Conservation (phyloP, 2,329 filamentous ascomycete species). For the Cordyceps farinosa region DNA sequence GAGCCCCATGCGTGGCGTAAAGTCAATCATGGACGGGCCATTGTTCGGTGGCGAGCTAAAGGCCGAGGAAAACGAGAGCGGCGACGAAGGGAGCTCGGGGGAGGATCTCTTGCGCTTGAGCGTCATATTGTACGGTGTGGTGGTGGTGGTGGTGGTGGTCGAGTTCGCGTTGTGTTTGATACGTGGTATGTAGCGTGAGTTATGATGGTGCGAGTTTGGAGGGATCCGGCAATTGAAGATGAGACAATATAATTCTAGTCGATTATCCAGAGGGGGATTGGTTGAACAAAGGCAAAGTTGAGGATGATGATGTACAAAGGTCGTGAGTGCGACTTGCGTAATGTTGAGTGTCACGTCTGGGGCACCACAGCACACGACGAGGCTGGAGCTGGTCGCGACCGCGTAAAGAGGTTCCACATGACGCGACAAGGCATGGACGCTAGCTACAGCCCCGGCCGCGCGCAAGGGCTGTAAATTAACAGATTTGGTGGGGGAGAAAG, state of each 20-base stretch:
- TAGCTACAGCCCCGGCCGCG: background rate
- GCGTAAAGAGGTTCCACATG: slow-evolving; percentile 17
- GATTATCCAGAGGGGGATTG: background rate
- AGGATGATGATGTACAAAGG: background rate
- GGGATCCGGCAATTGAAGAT: background rate
- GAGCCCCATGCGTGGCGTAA: slow-evolving; percentile 28
- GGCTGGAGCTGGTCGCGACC: slow-evolving; percentile 9
- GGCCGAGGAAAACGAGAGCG: slow-evolving; percentile 40
- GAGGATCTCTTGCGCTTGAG: slow-evolving; percentile 63
- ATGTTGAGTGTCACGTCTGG: background rate
- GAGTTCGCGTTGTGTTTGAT: background rate
- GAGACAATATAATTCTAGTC: background rate
- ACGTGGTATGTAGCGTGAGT: background rate
- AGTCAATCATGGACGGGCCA: slow-evolving; percentile 30
- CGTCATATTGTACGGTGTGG: slow-evolving; percentile 38
- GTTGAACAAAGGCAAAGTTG: background rate
- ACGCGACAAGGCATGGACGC: background rate
- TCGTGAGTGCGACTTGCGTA: background rate
- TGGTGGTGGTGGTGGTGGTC: background rate
- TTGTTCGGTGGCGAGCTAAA: slow-evolving; percentile 36
- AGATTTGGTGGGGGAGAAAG: background rate
- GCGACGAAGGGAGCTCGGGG: slow-evolving; percentile 51
- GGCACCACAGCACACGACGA: background rate
- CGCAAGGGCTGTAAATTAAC: background rate
- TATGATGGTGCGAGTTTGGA: background rate